phyloP scores from a whole-genome alignment of 768 basidiomycete genomes.

The Paxillus ammoniavirescens region DNA sequence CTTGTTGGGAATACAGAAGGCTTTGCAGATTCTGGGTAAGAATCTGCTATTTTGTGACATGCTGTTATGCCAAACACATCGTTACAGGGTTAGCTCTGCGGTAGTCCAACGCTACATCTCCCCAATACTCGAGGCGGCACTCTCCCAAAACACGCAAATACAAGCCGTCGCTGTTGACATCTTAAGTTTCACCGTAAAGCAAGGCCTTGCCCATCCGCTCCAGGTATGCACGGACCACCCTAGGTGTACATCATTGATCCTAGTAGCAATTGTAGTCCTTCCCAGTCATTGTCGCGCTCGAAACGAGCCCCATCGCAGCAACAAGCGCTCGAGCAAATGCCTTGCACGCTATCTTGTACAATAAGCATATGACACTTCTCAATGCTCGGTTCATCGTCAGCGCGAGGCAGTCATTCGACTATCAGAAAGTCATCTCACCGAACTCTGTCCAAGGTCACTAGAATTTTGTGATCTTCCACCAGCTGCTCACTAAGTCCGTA shows the following conservation, averaged over 20 bases:
- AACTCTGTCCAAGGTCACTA: slow-evolving; percentile 53
- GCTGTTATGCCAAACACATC: background rate
- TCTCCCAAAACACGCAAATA: slow-evolving; percentile 67
- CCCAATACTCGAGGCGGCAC: slow-evolving; percentile 77
- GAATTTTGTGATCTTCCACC: background rate
- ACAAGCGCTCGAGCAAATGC: slow-evolving; percentile 76
- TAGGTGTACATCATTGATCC: background rate
- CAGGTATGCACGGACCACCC: slow-evolving; percentile 50
- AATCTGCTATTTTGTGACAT: background rate
- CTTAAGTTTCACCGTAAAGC: slow-evolving; percentile 88
- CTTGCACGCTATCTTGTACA: slow-evolving; percentile 79
- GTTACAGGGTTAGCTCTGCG: slow-evolving; percentile 82
- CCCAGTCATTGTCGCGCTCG: slow-evolving; percentile 90
- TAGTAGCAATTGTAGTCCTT: slow-evolving; percentile 59
- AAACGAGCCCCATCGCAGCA: slow-evolving; percentile 65
- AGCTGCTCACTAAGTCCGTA: background rate
- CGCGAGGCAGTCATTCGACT: slow-evolving; percentile 79
- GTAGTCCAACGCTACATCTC: slow-evolving; percentile 90
- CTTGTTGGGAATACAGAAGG: slow-evolving; percentile 93
- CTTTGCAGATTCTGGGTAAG: slow-evolving; percentile 96
- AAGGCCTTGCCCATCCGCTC: slow-evolving; percentile 93
- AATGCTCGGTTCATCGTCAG: slow-evolving; percentile 83
- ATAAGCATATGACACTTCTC: slow-evolving; percentile 85
- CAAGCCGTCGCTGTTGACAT: slow-evolving; percentile 89
- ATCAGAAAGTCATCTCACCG: slow-evolving; percentile 60